Base-by-base conservation (phyloP, 148 eudicot species). In the Agrostemma githago region DNA sequence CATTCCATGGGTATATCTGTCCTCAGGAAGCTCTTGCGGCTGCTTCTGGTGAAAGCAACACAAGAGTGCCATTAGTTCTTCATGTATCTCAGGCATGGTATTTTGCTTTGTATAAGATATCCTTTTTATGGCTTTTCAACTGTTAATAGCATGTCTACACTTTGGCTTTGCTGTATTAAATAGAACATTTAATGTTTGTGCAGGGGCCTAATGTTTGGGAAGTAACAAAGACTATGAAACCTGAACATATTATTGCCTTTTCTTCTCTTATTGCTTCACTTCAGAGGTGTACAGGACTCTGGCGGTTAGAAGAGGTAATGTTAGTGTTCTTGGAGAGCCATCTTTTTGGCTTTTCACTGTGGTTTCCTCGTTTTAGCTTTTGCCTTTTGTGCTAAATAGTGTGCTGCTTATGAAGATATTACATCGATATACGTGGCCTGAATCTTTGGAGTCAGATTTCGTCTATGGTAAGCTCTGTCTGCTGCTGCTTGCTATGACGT, bases 231-330 rank as follows among this genome's bases (percentile, higher is more conserved):
- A 72, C 64, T 68, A 73, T 85, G 81, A 75, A 79, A 76, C 54
- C 81, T 78, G 85, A 83, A 76, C 84, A 82, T 85, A 78, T 76
- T 82, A 79, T 84, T 59, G 92, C 96, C 40, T 68, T 93, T 68
- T 89, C 92, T 82, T 84, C 89, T 46, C 88, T 93, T 53, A 79
- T 93, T 66, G 92, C 92, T 82, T 90, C 95, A 75, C 79, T 89
- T 80, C 92, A 85, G 83, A 88, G 96, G 79, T 85, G 86, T 75
- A 74, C 83, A 14, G 98, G 98, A 66, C 85, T 93, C 41, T 90
- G 98, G 98, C 86, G 98, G 82, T 84, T 93, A 64, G 85, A 91
- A 76, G 94, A 93, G 96, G 98, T 93, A 88, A 78, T 43, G 54
- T 8, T 66, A 7, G 19, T 43, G 57, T 11, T 41, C 44, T 44